Base-by-base conservation (phyloP, 345 rosid species). In the Adansonia digitata region DNA sequence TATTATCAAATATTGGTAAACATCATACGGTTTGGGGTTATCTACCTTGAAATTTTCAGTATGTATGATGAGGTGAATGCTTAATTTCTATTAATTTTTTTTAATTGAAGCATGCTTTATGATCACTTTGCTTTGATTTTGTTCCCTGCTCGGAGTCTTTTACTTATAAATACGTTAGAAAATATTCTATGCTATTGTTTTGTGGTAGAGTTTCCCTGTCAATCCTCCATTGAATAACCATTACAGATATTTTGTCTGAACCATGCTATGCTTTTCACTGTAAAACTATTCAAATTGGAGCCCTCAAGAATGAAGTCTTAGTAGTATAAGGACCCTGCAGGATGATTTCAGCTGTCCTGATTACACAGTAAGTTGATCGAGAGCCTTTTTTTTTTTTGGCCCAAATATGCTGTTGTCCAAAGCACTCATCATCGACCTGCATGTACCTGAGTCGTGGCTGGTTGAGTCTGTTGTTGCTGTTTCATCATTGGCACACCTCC, bases 201-300 rank as follows among this genome's bases (percentile, higher is more conserved):
- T 71, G 60, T 78, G 77, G 86, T 94, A 95, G 99, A 93, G 99
- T 88, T 95, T 97, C 75, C 97, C 93, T 74, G 97, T 85, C 67
- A 98, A 93, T 87, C 93, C 93, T 84, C 99, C 99, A 78, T 77
- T 93, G 83, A 95, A 95, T 90, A 95, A 92, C 76, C 93, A 91
- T 88, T 93, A 95, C 88, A 90, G 98, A 95, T 93, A 89, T 77
- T 97, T 96, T 48, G 78, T 93, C 72, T 97, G 98, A 49, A 76
- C 90, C 77, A 81, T 80, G 95, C 98, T 95, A 89, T 72, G 48
- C 61, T 46, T 81, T 61, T 77, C 51, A 69, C 76, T 57, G 76
- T 75, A 5, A 40, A 66, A 75, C 68, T 45, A 26, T 17, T 20
- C 53, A 42, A 22, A 55, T 62, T 81, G 60, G 63, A 63, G 78